Conservation (phyloP, 225 moss, liverwort and hornwort species). For the Antitrichia curtipendula region DNA sequence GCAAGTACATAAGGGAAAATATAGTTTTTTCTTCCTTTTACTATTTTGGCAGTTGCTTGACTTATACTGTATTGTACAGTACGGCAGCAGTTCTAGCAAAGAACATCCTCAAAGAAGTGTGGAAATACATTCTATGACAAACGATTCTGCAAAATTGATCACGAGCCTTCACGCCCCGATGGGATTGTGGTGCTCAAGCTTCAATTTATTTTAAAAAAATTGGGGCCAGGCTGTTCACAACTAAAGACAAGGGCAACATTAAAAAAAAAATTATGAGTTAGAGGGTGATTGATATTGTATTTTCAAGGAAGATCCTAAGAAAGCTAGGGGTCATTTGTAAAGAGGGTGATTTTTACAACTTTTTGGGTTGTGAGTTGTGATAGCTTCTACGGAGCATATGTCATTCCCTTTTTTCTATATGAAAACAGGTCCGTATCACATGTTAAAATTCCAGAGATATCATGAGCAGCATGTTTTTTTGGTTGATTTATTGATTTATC, state of each 20-base stretch:
- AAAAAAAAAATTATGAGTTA: background rate
- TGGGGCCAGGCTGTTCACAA: background rate
- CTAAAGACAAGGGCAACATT: background rate
- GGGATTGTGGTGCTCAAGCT: background rate
- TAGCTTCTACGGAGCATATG: background rate
- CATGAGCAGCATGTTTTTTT: background rate
- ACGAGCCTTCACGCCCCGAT: background rate
- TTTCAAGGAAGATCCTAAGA: background rate
- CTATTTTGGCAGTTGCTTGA: background rate
- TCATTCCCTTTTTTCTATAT: background rate
- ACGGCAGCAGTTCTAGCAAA: background rate
- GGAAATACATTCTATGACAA: background rate
- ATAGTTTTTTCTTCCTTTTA: background rate
- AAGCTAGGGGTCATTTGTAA: background rate
- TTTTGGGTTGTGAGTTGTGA: background rate
- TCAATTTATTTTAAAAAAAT: background rate
- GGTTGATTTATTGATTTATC: too few relatives aligned
- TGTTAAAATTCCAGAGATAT: background rate
- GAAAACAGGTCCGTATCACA: background rate
- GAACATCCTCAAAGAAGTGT: background rate
- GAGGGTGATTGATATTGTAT: background rate
- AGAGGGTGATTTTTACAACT: too few relatives aligned
- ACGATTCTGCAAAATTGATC: background rate
- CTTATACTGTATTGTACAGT: background rate
- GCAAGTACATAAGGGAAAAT: background rate